Evolutionary conservation across 2,329 filamentous ascomycete genomes (phyloP), one percentile per base, ranked within the genome.

Genomic region (Dichotomopilus funicola): DNA sequence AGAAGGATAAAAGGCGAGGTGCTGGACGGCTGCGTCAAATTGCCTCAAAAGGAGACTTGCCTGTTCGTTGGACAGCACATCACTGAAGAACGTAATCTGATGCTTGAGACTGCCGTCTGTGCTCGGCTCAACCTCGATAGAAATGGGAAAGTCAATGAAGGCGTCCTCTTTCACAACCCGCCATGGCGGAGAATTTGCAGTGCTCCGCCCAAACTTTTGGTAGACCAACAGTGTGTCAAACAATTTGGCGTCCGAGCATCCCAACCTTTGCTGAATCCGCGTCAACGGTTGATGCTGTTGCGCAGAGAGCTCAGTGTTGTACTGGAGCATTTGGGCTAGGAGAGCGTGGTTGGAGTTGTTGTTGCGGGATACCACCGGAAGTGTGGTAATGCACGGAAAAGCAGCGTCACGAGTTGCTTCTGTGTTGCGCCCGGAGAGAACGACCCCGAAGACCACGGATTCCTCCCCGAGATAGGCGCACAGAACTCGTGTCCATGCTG

Each of bases 171-270:
- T 73, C 1, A 81, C 59, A 0, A 88, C 60, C 6, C 73, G 73
- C 86, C 88, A 95, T 0, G 76, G 71, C 3, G 36, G 38, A 1
- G 51, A 44, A 1, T 67, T 54, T 58, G 37, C n/a, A 3, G 10
- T 48, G 38, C 56, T 53, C 38, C 61, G 13, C 51, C 71, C 61
- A 56, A 75, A 65, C 61, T 88, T 89, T 65, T 96, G 91, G 65
- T 91, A 92, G 0, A 89, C 87, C 57, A 96, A 82, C 1, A 96
- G 75, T 0, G 90, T 92, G 65, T 96, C 91, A 62, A 96, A 96
- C 0, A 94, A 75, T 0, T 79, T 73, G 6, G 81, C 78, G 31
- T 86, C 81, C 0, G 85, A 74, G 56, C 81, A 77, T 0, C 84
- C 85, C 13, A 89, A 76, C 78, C 85, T 86, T 49, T 79, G 82